Evolutionary conservation across 2,329 filamentous ascomycete genomes (phyloP).

Genomic region (Venturia carpophila): DNA sequence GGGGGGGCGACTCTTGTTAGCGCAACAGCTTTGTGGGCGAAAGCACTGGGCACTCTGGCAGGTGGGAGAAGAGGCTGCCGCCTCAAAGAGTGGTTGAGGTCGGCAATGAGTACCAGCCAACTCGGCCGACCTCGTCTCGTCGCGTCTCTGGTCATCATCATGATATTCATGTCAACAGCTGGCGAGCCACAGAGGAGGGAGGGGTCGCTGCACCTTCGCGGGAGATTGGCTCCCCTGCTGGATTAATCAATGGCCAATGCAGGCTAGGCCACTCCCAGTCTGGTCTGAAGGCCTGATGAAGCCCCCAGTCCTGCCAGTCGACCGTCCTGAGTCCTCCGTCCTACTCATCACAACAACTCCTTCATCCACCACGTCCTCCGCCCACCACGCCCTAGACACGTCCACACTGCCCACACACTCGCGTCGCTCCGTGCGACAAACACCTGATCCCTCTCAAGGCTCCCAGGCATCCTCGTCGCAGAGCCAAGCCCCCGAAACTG

Average conservation of each 20-base stretch:
- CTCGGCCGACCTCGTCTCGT: background rate
- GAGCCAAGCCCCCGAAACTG: slow-evolving; percentile 13
- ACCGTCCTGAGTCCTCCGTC: background rate
- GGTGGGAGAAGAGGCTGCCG: background rate
- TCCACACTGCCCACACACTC: background rate
- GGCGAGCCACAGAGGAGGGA: background rate
- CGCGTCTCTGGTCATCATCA: background rate
- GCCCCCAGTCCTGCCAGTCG: background rate
- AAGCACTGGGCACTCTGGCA: background rate
- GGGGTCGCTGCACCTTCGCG: background rate
- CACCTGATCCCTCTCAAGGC: background rate
- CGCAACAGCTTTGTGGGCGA: background rate
- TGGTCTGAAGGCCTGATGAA: background rate
- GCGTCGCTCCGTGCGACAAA: slow-evolving; percentile 4
- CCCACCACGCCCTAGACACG: background rate
- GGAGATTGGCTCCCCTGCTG: background rate
- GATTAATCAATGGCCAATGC: background rate
- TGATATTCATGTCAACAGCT: background rate
- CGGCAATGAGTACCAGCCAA: background rate
- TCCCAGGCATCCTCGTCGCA: background rate
- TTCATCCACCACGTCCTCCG: background rate
- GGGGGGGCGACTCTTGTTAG: background rate
- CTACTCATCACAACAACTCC: background rate
- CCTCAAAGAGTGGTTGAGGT: background rate
- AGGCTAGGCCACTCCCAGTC: background rate